These are phyloP conservation scores for Cystobasidium tubakii DNA, from an alignment of 768 basidiomycete genomes.

Conservation along the genomic window DNA sequence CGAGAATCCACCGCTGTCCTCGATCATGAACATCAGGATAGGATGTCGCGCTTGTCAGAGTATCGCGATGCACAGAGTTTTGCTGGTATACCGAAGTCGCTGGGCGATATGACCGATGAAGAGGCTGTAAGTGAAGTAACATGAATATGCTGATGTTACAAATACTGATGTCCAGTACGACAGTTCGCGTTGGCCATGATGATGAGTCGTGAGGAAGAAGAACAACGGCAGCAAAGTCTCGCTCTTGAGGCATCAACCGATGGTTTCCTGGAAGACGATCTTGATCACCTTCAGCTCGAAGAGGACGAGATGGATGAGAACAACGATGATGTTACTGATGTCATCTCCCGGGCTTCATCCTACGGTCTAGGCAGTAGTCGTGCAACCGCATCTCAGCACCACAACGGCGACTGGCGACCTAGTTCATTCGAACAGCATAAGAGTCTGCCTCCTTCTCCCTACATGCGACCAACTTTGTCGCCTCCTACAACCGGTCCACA, in stretches of 20 bases:
- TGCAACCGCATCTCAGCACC: neutral
- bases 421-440: neutral
- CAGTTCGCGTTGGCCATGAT: conserved; percentile 34
- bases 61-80: conserved; percentile 11
- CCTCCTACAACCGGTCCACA: neutral
- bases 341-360: neutral
- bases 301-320: conserved; percentile 22
- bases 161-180: neutral
- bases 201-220: conserved; percentile 39
- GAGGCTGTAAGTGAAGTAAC: conserved; percentile 15
- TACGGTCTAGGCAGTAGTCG: conserved; percentile 16
- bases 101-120: conserved; percentile 32
- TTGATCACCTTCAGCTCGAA: conserved; percentile 30
- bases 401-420: neutral
- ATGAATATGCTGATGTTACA: neutral
- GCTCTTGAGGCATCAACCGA: neutral
- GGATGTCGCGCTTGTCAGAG: neutral
- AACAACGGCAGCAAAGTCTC: neutral
- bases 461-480: neutral
- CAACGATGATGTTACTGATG: conserved; percentile 6
- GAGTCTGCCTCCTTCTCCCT: conserved; percentile 15
- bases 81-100: conserved; percentile 3
- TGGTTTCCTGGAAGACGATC: neutral
- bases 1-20: conserved; percentile 22
- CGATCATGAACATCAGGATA: conserved; percentile 26